Base-by-base conservation (phyloP, 768 basidiomycete species). In the Lactarius hengduanensis region DNA sequence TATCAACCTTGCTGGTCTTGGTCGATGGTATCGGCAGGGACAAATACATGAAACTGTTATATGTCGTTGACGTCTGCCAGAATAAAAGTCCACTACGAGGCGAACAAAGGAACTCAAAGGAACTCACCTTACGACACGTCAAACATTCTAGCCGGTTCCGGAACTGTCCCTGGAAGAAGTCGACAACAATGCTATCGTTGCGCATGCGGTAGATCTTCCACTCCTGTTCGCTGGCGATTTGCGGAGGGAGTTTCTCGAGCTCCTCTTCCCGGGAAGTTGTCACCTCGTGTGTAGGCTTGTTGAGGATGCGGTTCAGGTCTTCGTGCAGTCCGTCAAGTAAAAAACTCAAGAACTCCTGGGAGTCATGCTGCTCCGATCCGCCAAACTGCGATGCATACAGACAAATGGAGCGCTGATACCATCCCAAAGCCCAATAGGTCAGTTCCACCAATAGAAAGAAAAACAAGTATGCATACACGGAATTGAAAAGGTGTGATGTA, bases 141-240 rank as follows among this genome's bases (percentile, higher is more conserved):
- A 94, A 74, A 76, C 96, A 99, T 72, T 92, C 85, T 77, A 99
- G 76, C 62, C 88, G 83, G 78, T 90, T 98, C 69, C 93, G 82
- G 76, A 97, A 98, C 76, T 98, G 97, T 13, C 96, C 96, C 78
- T 98, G 96, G 81, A 99, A 98, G 74, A 90, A 92, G 77, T 98
- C 96, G 34, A 98, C 97, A 61, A 99, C 89, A 62, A 98, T 78
- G 72, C 91, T 94, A 74, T 99, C 94, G 74, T 98, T 94, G 63
- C 92, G 84, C 79, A 86, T 86, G 75, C 86, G 86, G 82, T 97
- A 98, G 45, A 89, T 84, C 68, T 86, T 81, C 96, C 96, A 99
- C 77, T 98, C 96, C 72, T 91, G 86, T 71, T 93, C 91, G 74
- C 92, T 90, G 22, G 95, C 95, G 69, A 97, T 83, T 74, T 95